Base-by-base conservation (phyloP, 2,329 filamentous ascomycete species). In the Colletotrichum karsti region DNA sequence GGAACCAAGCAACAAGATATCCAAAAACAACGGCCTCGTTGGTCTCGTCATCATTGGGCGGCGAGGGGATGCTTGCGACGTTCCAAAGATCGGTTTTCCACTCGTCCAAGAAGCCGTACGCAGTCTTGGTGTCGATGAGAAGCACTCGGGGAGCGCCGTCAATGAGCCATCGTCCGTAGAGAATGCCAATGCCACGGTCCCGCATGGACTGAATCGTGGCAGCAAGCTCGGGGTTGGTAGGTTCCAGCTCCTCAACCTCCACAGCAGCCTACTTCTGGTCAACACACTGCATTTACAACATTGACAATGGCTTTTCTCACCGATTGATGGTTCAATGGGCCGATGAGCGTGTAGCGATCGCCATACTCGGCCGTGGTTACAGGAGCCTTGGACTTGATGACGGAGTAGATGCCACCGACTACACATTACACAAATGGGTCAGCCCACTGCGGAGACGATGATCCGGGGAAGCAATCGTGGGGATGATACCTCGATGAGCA, bases 331-430 rank as follows among this genome's bases (percentile, higher is more conserved):
- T 98, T 98, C 78, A 97, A 90, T 66, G 96, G 96, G 2, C 96
- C 96, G 79, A 99, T 95, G 72, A 98, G 88, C 28, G 94, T 97
- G 82, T 99, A 99, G 73, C 94, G 90, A 68, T 97, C 94, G 81
- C 96, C 96, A 96, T 98, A 99, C 82, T 99, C 96, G 69, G 94
- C 94, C 1, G 95, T 98, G 46, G 96, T 98, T 70, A 98, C 96
- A 56, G 96, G 95, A 39, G 96, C 95, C 82, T 99, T 99, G 70
- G 96, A 99, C 83, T 99, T 99, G 82, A 99, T 91, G 72, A 99
- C 96, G 15, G 95, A 98, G 86, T 99, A 99, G 83, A 99, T 99
- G 75, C 96, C 96, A 77, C 96, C 96, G 70, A 99, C 96, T 97
- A 46, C 44, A 65, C 18, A 61, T 48, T 35, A 53, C 18, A 56